Percentiles rank a stretch among this genome's conserved stretches.
Conservation (phyloP, 129 eudicot species). For the Chrysanthemum lavandulifolium region DNA sequence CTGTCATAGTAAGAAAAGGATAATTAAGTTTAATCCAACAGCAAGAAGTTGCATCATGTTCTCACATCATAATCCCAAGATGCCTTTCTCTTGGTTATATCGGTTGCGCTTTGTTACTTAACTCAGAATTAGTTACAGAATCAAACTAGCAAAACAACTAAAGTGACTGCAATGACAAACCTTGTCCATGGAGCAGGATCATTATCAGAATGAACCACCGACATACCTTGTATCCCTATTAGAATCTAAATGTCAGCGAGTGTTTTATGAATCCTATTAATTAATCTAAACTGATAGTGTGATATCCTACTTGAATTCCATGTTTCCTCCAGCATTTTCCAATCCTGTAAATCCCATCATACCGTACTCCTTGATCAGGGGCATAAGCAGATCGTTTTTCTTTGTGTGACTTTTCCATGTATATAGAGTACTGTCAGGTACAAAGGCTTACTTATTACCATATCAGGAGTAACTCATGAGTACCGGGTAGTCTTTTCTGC, state of each 20-base stretch:
- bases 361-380: constrained; percentile 67
- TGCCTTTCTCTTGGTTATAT: constrained; percentile 43
- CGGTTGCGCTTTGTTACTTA: constrained; percentile 30
- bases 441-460: no score
- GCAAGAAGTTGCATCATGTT: constrained; percentile 1
- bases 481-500: constrained; percentile 56
- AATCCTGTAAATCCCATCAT: constrained; percentile 60
- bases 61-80: constrained; percentile 75
- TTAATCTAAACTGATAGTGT: not conserved
- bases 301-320: constrained; percentile 32
- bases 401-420: constrained; percentile 29
- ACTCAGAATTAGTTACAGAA: no score
- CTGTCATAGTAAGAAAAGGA: not conserved
- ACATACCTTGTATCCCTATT: constrained; percentile 67
- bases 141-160: no score
- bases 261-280: not conserved
- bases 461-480: no score
- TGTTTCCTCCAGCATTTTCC: no score
- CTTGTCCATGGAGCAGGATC: constrained; percentile 95
- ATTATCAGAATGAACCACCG: constrained; percentile 78
- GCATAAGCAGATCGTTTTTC: constrained; percentile 64
- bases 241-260: constrained; percentile 1
- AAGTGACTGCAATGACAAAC: constrained; percentile 28
- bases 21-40: not conserved
- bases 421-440: not conserved